Conservation (phyloP, 1,284 basidiomycete species). For the Inonotus hispidus region DNA sequence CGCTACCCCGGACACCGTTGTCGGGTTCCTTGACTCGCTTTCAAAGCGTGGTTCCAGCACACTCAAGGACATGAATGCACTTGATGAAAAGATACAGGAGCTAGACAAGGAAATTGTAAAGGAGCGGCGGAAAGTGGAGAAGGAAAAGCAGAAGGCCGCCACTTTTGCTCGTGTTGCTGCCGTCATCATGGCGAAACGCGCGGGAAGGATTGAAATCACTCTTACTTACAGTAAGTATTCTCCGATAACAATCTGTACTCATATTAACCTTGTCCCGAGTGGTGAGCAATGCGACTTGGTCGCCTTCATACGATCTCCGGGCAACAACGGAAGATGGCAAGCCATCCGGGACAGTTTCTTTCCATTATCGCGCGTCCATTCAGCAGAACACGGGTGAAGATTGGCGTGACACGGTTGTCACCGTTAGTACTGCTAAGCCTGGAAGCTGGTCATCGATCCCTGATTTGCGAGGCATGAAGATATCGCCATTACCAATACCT, state of each 20-base stretch:
- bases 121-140: conserved; percentile 30
- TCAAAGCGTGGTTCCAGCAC: conserved; percentile 34
- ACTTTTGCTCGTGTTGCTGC: conserved; percentile 34
- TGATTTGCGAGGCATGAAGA: conserved; percentile 20
- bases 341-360: conserved; percentile 37
- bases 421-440: conserved; percentile 44
- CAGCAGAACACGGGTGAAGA: conserved; percentile 55
- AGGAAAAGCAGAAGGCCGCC: background rate
- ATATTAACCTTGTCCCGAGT: conserved; percentile 30
- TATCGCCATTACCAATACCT: conserved; percentile 7
- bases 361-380: conserved; percentile 53
- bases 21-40: conserved; percentile 38
- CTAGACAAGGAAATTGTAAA: conserved; percentile 29
- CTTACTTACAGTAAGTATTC: conserved; percentile 46
- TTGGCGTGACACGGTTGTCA: conserved; percentile 46
- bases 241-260: background rate
- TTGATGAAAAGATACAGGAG: conserved; percentile 38
- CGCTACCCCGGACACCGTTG: conserved; percentile 31
- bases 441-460: conserved; percentile 21
- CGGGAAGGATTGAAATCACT: conserved; percentile 37
- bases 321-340: conserved; percentile 41
- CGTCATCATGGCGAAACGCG: conserved; percentile 34
- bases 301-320: conserved; percentile 51
- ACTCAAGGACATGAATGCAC: conserved; percentile 21
- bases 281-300: conserved; percentile 45